Evolutionary conservation across 495 filamentous ascomycete species (phyloP).

Genomic region (Penicilliopsis zonata): DNA sequence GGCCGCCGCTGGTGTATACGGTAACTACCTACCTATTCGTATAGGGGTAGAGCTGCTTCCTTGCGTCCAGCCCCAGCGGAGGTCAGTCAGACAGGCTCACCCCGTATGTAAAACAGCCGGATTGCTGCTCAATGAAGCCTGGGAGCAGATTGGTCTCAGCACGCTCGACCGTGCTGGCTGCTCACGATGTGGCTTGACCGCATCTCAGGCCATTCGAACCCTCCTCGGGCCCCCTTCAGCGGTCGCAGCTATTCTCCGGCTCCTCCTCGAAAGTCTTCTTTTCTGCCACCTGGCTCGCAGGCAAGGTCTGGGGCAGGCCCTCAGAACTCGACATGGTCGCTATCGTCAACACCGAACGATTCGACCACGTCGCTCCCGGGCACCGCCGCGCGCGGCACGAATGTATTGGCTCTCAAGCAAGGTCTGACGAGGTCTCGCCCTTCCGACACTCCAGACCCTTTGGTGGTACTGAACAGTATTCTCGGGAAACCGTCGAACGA

Average conservation of each 20-base stretch:
- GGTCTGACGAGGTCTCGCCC: conserved; percentile 31
- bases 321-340: conserved; percentile 54
- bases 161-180: conserved; percentile 6
- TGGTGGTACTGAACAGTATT: conserved; percentile 60
- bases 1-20: no score
- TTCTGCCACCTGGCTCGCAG: conserved; percentile 23
- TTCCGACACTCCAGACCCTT: conserved; percentile 52
- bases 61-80: background rate
- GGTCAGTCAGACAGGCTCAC: background rate
- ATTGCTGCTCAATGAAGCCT: conserved; percentile 3
- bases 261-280: conserved; percentile 46
- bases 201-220: conserved; percentile 59
- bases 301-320: conserved; percentile 48
- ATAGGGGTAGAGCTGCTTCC: background rate
- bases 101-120: background rate
- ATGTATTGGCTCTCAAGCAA: conserved; percentile 55
- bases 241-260: conserved; percentile 61
- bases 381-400: conserved; percentile 44
- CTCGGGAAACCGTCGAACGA: conserved; percentile 44
- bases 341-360: conserved; percentile 50
- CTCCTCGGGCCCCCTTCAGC: conserved; percentile 45
- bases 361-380: conserved; percentile 63
- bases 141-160: conserved; percentile 5
- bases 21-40: background rate
- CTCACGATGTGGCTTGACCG: conserved; percentile 76